Evolutionary conservation across 106 monocot species (phyloP), one percentile per base, ranked within the genome.

Genomic region (Hemerocallis citrina): DNA sequence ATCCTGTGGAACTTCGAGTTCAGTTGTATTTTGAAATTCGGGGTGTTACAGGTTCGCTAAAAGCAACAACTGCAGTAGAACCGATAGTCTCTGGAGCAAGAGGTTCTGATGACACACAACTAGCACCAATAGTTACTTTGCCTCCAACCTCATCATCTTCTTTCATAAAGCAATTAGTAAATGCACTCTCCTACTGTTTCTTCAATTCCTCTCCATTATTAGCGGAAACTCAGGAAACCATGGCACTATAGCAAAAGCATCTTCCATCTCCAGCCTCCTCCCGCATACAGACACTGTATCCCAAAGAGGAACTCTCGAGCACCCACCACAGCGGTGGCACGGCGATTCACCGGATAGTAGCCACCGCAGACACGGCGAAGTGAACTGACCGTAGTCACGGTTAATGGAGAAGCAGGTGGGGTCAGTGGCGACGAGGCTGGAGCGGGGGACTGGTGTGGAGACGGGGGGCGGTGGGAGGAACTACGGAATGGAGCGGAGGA

Each of bases 231-330:
- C 71, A 14, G 54, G 66, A 57, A 92, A 84, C 34, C 64, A 50
- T 20, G 92, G 92, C 13, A 75, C 70, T 1, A 75, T 57, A 6
- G 70, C 65, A 9, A 67, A 51, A 1, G 86, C 86, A 77, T 92
- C 92, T 59, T 92, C 92, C 86, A 92, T 92, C 68, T 92, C 92
- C 11, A 77, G 72, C 69, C 80, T 68, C 34, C 75, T 80, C 19
- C 92, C 92, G 22, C 77, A 72, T 23, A 77, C 75, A 17, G 86
- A 80, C 2, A 69, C 34, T 17, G 61, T 66, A 6, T 87, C 92
- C 92, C 92, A 92, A 22, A 83, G 76, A 6, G 88, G 76, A 19
- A 71, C 35, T n/a, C n/a, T n/a, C n/a, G n/a, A n/a, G n/a, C n/a
- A n/a, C n/a, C n/a, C n/a, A n/a, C n/a, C n/a, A n/a, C n/a, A n/a